These are phyloP conservation scores for Haematococcus lacustris DNA, from an alignment of 139 green algal genomes.

Conservation along the genomic window DNA sequence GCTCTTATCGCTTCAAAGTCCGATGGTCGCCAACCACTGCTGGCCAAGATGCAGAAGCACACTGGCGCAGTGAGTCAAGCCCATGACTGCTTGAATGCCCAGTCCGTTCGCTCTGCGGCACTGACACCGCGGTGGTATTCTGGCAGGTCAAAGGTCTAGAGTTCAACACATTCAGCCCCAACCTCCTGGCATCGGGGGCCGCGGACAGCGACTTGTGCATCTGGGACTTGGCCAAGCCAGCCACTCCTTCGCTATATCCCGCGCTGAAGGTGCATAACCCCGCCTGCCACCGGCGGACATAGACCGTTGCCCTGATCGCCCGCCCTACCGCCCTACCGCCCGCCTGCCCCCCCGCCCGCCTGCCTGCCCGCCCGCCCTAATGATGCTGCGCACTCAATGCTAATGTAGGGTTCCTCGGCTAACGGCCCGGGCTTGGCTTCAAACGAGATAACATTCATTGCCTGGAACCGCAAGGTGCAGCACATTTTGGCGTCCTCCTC, in stretches of 20 bases:
- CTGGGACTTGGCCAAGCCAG: slow-evolving; percentile 87
- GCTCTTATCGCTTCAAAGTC: slow-evolving; percentile 54
- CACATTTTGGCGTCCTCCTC: slow-evolving; percentile 89
- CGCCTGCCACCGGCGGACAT: neutral
- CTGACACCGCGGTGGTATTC: neutral
- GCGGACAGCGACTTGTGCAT: slow-evolving; percentile 90
- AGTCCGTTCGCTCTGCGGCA: no score
- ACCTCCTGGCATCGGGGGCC: slow-evolving; percentile 87
- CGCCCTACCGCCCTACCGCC: neutral
- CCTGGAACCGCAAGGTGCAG: slow-evolving; percentile 94
- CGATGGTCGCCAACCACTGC: slow-evolving; percentile 29
- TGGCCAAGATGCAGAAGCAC: slow-evolving; percentile 81
- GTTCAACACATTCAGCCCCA: slow-evolving; percentile 88
- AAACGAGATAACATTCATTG: slow-evolving; percentile 75
- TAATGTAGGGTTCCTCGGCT: neutral
- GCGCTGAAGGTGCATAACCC: slow-evolving; percentile 32
- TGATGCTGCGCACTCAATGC: neutral
- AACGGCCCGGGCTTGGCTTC: no score
- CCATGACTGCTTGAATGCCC: no score
- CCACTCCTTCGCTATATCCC: slow-evolving; percentile 58
- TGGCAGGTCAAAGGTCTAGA: slow-evolving; percentile 78
- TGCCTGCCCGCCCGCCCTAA: neutral
- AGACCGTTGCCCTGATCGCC: neutral
- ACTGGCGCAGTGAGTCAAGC: slow-evolving; percentile 50
- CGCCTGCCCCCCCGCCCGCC: no score